Evolutionary conservation across 2,329 filamentous ascomycete genomes (phyloP), one percentile per base, ranked within the genome.

Genomic region (Fusarium brevicatenulatum): DNA sequence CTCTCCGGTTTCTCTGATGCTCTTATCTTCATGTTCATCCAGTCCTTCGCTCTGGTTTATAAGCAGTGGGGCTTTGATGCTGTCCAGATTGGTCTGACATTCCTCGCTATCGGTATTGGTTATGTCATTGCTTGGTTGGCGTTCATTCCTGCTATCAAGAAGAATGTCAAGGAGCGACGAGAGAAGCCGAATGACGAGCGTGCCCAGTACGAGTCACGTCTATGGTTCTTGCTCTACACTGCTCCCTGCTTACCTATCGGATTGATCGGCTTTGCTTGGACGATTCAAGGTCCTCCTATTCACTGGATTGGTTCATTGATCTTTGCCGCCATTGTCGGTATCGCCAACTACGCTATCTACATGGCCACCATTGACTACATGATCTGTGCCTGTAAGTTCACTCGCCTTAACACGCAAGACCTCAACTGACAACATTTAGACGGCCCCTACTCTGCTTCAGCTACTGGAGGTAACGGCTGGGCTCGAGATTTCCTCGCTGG

Each of bases 321-420:
- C 52, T 93, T 91, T 71, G 86, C 87, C 4, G 86, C 85, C 21
- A 83, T 93, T 49, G 90, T 94, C 56, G 92, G 91, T 28, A 91
- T 94, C 57, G 92, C 92, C 62, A 94, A 94, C 77, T 92, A 92
- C 43, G 84, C 88, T 39, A 93, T 93, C 65, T 93, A 93, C 82
- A 92, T 93, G 89, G 90, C 91, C 2, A 93, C 91, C 3, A 92
- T 93, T 71, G 91, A 94, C 80, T 94, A 94, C 82, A 93, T 93
- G 88, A 76, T 77, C 28, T 78, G 76, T 28, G 73, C 76, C 3
- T 78, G 75, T 76, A 52, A 72, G 75, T 60, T 32, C 0, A 32
- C 1, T 16, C 1, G 6, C 2, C 7, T 11, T 2, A 4, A 16
- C 6, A 1, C 4, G 8, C 1, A 0, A 3, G 0, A 25, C 10